Conservation (phyloP, 2,329 filamentous ascomycete genomes). For the Ceratocystis destructans region DNA sequence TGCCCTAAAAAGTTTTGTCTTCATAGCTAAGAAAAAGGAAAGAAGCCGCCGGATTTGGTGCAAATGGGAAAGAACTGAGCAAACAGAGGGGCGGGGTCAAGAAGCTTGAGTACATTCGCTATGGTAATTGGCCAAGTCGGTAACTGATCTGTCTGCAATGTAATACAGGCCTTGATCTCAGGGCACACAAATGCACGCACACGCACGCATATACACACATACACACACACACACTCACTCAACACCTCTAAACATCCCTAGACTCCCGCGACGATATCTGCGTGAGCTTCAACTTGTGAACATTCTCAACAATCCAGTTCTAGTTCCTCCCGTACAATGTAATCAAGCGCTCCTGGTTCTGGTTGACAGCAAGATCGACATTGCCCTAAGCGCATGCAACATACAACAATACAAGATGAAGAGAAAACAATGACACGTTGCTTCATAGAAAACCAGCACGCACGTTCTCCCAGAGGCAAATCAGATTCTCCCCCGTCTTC, state of each 20-base stretch:
- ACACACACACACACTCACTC: neutral
- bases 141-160: no score
- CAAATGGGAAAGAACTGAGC: neutral
- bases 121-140: neutral
- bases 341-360: neutral
- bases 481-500: neutral
- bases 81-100: neutral
- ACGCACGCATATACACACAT: neutral
- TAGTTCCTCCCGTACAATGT: neutral
- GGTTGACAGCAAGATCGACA: constrained; percentile 2
- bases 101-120: neutral
- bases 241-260: neutral
- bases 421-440: constrained; percentile 5
- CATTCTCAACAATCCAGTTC: neutral
- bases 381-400: constrained; percentile 4
- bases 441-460: neutral
- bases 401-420: neutral
- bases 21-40: no score
- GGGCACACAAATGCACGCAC: no score
- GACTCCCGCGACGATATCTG: neutral
- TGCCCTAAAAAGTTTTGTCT: no score
- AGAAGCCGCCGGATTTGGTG: no score
- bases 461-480: neutral
- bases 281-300: neutral
- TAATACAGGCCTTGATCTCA: no score